A percentile compares a stretch with the other conserved stretches of the same genome.
These are phyloP conservation scores for Curvularia eragrostidis DNA, from an alignment of 2,329 filamentous ascomycete genomes.

Conservation along the genomic window DNA sequence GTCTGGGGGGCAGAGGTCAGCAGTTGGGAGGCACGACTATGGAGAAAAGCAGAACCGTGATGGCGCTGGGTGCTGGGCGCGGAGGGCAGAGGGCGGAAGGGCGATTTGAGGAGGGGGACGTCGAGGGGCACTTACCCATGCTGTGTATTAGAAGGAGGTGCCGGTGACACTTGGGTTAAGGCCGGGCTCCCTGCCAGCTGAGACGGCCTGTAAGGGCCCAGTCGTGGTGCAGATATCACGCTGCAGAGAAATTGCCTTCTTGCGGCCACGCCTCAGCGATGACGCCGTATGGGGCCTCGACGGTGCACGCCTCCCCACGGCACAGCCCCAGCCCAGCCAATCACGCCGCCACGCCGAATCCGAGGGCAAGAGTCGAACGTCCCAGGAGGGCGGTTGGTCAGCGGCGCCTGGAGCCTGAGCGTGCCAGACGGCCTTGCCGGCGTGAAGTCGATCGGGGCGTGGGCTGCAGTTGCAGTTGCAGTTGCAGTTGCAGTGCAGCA, in stretches of 20 bases:
- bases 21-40: conserved; percentile 24
- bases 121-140: conserved; percentile 39
- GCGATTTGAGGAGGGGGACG: conserved; percentile 22
- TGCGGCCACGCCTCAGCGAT: conserved; percentile 28
- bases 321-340: conserved; percentile 35
- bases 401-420: conserved; percentile 28
- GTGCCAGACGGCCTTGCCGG: conserved; percentile 25
- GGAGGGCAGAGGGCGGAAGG: conserved; percentile 25
- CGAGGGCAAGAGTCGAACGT: conserved; percentile 29
- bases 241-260: conserved; percentile 46
- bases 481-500: too few species aligned
- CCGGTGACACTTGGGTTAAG: conserved; percentile 36
- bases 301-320: conserved; percentile 39
- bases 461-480: not conserved
- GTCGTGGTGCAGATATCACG: conserved; percentile 35
- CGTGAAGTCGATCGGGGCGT: conserved; percentile 6
- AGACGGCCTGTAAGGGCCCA: conserved; percentile 37
- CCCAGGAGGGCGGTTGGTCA: conserved; percentile 30
- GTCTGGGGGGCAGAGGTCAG: conserved; percentile 32
- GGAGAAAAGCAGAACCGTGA: conserved; percentile 32
- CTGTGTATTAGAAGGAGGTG: conserved; percentile 35
- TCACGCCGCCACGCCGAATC: conserved; percentile 32
- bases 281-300: conserved; percentile 41
- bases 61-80: conserved; percentile 24
- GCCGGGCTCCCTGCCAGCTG: conserved; percentile 41